phyloP scores from a whole-genome alignment of 1,139 yeast species.

The Debaryomyces udenii region DNA sequence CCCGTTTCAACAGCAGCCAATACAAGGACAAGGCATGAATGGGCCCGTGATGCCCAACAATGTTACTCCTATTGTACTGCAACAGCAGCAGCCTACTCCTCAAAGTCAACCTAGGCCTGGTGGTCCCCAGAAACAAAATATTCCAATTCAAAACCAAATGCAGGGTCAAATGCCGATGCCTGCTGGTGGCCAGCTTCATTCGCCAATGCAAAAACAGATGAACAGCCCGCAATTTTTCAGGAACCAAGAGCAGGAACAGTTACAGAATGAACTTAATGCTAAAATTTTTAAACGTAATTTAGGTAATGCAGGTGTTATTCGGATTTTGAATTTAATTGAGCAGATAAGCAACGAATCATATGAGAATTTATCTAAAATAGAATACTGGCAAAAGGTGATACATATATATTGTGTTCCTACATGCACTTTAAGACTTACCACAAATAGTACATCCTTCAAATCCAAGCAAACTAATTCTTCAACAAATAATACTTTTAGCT shows the following conservation, averaged over 20 bases:
- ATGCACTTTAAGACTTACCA: conserved; percentile 32
- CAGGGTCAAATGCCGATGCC: conserved; percentile 12
- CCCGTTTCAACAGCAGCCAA: conserved; percentile 17
- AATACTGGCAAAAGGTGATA: conserved; percentile 44
- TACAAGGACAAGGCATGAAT: conserved; percentile 10
- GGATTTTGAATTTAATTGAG: conserved; percentile 42
- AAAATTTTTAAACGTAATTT: conserved; percentile 42
- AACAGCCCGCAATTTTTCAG: conserved; percentile 7
- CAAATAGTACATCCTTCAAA: conserved; percentile 17
- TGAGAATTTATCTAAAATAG: conserved; percentile 32
- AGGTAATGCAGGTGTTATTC: conserved; percentile 50
- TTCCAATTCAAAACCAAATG: conserved; percentile 11
- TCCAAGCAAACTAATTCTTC: not conserved
- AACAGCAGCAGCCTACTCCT: conserved; percentile 25
- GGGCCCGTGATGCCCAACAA: conserved; percentile 12
- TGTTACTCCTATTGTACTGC: conserved; percentile 20
- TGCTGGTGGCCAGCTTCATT: conserved; percentile 10
- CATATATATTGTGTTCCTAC: conserved; percentile 39
- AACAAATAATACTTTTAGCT: not conserved
- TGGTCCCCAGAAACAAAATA: conserved; percentile 10
- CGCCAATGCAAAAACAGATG: conserved; percentile 13
- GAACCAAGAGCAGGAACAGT: conserved; percentile 23
- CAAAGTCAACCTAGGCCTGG: conserved; percentile 24
- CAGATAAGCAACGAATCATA: conserved; percentile 38
- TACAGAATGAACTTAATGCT: conserved; percentile 39